Conservation (phyloP, 2,329 filamentous ascomycete genomes). For the Talaromyces sp. region DNA sequence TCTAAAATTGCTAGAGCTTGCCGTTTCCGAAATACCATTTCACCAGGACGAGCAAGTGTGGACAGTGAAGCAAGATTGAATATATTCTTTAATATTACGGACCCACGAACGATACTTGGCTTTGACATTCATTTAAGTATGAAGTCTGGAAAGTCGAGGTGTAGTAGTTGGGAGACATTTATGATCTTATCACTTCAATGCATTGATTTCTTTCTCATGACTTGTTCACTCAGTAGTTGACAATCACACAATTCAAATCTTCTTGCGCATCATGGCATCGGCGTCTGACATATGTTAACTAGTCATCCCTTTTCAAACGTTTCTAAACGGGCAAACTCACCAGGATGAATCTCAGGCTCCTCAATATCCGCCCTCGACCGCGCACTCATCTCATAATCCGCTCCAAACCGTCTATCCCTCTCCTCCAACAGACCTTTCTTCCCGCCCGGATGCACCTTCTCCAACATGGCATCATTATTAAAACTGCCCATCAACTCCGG, state of each 20-base stretch:
- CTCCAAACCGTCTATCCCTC: constrained; percentile 51
- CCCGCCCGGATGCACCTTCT: constrained; percentile 20
- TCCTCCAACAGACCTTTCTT: constrained; percentile 42
- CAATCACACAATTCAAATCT: neutral
- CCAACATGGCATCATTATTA: constrained; percentile 25
- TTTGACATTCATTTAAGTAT: constrained; percentile 44
- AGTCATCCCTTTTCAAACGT: no score
- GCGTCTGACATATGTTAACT: neutral
- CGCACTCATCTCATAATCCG: constrained; percentile 49
- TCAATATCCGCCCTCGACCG: constrained; percentile 50
- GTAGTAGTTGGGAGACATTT: constrained; percentile 43
- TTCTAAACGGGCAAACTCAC: constrained; percentile 21
- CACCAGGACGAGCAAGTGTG: constrained; percentile 52
- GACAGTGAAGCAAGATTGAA: constrained; percentile 54
- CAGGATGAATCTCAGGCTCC: constrained; percentile 27
- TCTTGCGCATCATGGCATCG: constrained; percentile 12
- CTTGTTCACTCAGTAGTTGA: neutral
- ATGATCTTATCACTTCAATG: neutral
- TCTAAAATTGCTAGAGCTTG: constrained; percentile 54
- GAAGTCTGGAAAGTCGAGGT: constrained; percentile 39
- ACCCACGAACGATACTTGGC: constrained; percentile 35
- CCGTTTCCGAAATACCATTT: constrained; percentile 42
- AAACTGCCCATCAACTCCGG: constrained; percentile 63
- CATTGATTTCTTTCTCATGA: neutral
- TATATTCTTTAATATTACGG: constrained; percentile 21